phyloP scores from a whole-genome alignment of 192 early-diverging fungal species.

The Umbelopsis isabellina region DNA sequence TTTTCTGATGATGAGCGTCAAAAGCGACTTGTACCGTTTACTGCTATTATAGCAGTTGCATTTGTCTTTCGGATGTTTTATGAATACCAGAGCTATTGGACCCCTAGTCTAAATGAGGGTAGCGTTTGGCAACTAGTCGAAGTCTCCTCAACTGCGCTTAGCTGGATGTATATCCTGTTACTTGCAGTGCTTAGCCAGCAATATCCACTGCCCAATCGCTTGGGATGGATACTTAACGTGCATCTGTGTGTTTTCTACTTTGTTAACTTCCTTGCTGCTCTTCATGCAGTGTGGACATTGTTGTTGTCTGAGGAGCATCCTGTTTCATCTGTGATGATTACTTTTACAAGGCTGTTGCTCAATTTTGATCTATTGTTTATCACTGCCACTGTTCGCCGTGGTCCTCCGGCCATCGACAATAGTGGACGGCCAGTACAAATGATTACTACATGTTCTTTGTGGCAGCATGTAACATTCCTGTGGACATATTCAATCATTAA shows the following conservation, averaged over 20 bases:
- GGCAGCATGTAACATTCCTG: slow-evolving; percentile 40
- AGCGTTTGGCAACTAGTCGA: not conserved
- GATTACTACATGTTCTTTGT: slow-evolving; percentile 32
- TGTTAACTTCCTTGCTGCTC: not conserved
- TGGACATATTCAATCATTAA: slow-evolving; percentile 45
- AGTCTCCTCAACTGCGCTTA: not conserved
- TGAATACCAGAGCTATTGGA: not conserved
- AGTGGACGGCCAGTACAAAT: slow-evolving; percentile 4
- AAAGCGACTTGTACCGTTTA: not conserved
- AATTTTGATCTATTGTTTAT: slow-evolving; percentile 22
- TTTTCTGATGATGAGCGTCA: slow-evolving; percentile 13
- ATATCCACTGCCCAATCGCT: slow-evolving; percentile 28
- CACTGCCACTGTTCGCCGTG: slow-evolving; percentile 18
- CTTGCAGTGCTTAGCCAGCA: slow-evolving; percentile 30
- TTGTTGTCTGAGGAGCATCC: not conserved
- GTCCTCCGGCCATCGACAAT: slow-evolving; percentile 27
- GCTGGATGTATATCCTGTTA: slow-evolving; percentile 34
- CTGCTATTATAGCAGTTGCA: not conserved
- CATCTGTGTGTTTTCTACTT: slow-evolving; percentile 33
- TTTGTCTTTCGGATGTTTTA: not conserved
- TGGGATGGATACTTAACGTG: slow-evolving; percentile 42
- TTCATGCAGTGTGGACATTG: not conserved
- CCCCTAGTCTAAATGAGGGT: not conserved
- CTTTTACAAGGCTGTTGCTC: slow-evolving; percentile 4
- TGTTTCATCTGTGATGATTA: not conserved